Base-by-base conservation (phyloP, 2,329 filamentous ascomycete species). In the Alternaria postmessia region DNA sequence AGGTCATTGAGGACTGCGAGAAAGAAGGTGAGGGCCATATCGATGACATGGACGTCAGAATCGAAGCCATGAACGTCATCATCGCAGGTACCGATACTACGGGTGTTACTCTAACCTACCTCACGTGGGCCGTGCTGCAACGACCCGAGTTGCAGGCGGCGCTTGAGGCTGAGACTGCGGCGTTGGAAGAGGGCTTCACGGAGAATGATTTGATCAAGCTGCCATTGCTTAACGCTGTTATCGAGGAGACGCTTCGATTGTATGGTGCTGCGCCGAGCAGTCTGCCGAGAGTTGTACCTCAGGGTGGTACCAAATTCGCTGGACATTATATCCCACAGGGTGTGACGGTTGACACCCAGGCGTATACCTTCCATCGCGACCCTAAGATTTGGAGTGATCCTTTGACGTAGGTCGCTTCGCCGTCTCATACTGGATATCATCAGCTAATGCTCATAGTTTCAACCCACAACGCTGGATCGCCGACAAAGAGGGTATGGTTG, bases 341-440 rank as follows among this genome's bases (percentile, higher is more conserved):
- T 0, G 75, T 73, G 0, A 79, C 75, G 0, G 78, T 81, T 11
- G 69, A 71, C 30, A 80, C 78, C 2, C 76, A 80, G 61, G 78
- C 78, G 0, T 81, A 76, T 51, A 79, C 73, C 7, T 66, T 81
- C 49, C 79, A 81, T 54, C 73, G 79, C 30, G 75, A 81, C 44
- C 65, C 71, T 3, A 52, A 61, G 6, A 73, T 75, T 47, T 76
- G 68, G 68, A 68, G 42, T 14, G 62, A 73, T 16, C 72, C 69
- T 2, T 32, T 71, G 36, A 64, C 47, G 73, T 72, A 61, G 65
- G 71, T 70, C n/a, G 14, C 18, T 1, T 6, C 12, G 4, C 4
- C 4, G 28, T 3, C 24, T 11, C 9, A 18, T 12, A 14, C 7
- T 16, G 16, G 0, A 12, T 16, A 12, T 20, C 20, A 8, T 51